A percentile compares a stretch with the other conserved stretches of the same genome.
phyloP scores from a whole-genome alignment of 2,329 filamentous ascomycete genomes.

The Penicillium sp. region DNA sequence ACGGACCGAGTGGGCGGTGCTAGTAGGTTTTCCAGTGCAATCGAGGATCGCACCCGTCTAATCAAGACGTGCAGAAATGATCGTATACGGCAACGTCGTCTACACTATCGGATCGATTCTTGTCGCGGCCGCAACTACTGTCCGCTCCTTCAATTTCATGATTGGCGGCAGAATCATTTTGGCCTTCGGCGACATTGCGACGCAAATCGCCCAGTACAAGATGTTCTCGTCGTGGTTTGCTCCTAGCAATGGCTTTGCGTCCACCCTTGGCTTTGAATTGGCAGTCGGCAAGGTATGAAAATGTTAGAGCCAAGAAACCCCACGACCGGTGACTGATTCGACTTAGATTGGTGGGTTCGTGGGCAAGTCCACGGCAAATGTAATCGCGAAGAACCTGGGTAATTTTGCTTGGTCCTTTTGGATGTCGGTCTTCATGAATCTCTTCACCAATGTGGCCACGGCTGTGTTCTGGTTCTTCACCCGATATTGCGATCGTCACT shows the following conservation, averaged over 20 bases:
- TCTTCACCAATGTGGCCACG: constrained; percentile 60
- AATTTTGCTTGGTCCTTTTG: constrained; percentile 63
- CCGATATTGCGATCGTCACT: constrained; percentile 50
- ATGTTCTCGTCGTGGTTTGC: constrained; percentile 65
- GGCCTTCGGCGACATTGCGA: constrained; percentile 61
- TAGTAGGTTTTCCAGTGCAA: constrained; percentile 28
- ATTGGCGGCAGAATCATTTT: constrained; percentile 56
- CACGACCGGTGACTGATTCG: constrained; percentile 1
- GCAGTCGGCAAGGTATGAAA: constrained; percentile 57
- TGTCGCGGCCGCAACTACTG: constrained; percentile 56
- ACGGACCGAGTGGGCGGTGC: constrained; percentile 61
- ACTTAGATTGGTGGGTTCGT: constrained; percentile 55
- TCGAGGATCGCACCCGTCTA: neutral
- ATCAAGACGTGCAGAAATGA: constrained; percentile 40
- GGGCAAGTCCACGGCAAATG: constrained; percentile 59
- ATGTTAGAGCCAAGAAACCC: neutral
- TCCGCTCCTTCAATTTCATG: constrained; percentile 60
- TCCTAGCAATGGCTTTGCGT: constrained; percentile 60
- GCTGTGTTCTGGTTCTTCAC: constrained; percentile 57
- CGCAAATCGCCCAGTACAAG: constrained; percentile 63
- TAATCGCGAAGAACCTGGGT: constrained; percentile 57
- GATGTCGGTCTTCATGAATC: constrained; percentile 63
- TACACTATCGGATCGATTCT: constrained; percentile 59
- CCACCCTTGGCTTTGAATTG: constrained; percentile 59
- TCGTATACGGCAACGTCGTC: constrained; percentile 61